Percentiles rank a stretch among this genome's conserved stretches.
Evolutionary conservation across 306 rosid genomes (phyloP).

Genomic region (Canavalia gladiata): DNA sequence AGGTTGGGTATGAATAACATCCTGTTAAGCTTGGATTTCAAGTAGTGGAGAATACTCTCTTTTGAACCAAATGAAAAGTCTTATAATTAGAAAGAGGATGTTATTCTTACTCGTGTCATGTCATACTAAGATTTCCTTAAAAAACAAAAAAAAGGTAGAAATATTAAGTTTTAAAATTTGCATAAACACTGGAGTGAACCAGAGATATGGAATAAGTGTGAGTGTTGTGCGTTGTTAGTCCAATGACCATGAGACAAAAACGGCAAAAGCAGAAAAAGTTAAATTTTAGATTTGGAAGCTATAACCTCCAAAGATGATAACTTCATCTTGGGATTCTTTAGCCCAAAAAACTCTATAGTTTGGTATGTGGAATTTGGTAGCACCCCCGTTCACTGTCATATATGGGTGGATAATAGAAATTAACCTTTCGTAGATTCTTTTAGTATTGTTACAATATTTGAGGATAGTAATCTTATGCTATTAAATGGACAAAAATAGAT

Average conservation of each 20-base stretch:
- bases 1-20: slow-evolving; percentile 53
- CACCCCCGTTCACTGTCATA: no score
- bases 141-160: slow-evolving; percentile 20
- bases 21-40: slow-evolving; percentile 84
- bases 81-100: slow-evolving; percentile 42
- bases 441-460: no score
- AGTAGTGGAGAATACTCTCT: slow-evolving; percentile 61
- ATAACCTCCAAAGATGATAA: no score
- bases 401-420: no score
- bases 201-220: slow-evolving; percentile 42
- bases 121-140: slow-evolving; percentile 29
- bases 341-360: no score
- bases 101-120: slow-evolving; percentile 46
- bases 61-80: slow-evolving; percentile 61
- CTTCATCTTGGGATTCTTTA: no score
- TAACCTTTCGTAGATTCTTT: no score
- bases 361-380: no score
- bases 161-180: slow-evolving; percentile 61
- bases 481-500: no score
- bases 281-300: slow-evolving; percentile 40
- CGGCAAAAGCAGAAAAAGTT: slow-evolving; percentile 58
- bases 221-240: neutral
- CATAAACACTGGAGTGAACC: slow-evolving; percentile 68
- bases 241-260: slow-evolving; percentile 45
- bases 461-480: no score